phyloP scores from a whole-genome alignment of 75 land plant genomes.

The Larix kaempferi region DNA sequence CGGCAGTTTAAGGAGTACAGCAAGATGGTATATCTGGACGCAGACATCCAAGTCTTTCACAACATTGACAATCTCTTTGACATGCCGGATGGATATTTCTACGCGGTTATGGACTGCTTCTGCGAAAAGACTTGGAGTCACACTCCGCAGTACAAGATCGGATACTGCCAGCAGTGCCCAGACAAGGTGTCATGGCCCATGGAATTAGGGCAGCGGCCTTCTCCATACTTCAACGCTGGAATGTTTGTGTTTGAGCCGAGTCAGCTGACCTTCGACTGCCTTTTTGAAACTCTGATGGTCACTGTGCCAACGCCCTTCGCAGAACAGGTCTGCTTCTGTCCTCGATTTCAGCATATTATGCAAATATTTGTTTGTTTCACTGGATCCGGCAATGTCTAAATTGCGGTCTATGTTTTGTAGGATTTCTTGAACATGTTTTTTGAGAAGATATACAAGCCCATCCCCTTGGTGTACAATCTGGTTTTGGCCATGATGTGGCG shows the following conservation, averaged over 20 bases:
- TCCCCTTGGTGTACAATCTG: constrained; percentile 43
- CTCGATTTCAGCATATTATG: too few relatives aligned
- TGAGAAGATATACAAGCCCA: constrained; percentile 38
- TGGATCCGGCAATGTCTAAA: too few relatives aligned
- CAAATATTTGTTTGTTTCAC: too few relatives aligned
- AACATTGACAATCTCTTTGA: constrained; percentile 62
- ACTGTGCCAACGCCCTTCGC: constrained; percentile 59
- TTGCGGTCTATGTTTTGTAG: neutral
- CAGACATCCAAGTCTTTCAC: constrained; percentile 57
- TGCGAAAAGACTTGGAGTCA: constrained; percentile 62
- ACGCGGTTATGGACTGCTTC: constrained; percentile 66
- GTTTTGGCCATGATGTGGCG: constrained; percentile 58
- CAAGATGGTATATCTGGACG: constrained; percentile 59
- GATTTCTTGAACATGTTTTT: constrained; percentile 66
- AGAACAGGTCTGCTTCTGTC: constrained; percentile 36
- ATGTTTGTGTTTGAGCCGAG: constrained; percentile 61
- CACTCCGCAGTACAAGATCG: constrained; percentile 38
- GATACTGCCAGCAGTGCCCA: constrained; percentile 71
- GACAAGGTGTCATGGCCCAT: constrained; percentile 37
- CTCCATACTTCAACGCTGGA: constrained; percentile 61
- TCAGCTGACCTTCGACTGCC: constrained; percentile 19
- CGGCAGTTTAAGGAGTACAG: constrained; percentile 4
- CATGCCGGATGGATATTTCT: constrained; percentile 33
- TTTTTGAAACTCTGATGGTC: constrained; percentile 28
- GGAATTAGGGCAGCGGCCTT: constrained; percentile 27